A percentile compares a stretch with the other conserved stretches of the same genome.
Evolutionary conservation across 768 basidiomycete genomes (phyloP).

Genomic region (Suillus decipiens): DNA sequence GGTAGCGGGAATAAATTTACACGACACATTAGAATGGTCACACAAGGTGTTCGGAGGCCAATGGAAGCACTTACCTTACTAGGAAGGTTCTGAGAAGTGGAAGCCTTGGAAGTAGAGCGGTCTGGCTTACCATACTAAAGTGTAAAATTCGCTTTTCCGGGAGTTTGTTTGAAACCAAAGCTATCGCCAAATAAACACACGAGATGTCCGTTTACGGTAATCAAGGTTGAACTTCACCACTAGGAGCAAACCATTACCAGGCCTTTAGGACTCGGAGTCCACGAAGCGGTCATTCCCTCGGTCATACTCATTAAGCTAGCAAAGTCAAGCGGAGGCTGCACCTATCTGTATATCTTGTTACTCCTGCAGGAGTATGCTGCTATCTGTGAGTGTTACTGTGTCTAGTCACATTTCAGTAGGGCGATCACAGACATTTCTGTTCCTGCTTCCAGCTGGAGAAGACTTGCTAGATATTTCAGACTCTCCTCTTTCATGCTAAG

Average conservation of each 20-base stretch:
- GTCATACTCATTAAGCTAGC: not conserved
- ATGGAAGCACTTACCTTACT: too few relatives aligned
- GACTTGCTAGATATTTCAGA: not conserved
- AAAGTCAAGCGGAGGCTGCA: not conserved
- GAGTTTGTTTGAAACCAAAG: conserved; percentile 2
- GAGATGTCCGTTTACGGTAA: not conserved
- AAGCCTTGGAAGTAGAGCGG: too few relatives aligned
- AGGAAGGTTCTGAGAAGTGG: too few relatives aligned
- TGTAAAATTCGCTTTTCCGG: too few relatives aligned
- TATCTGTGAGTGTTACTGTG: not conserved
- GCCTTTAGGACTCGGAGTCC: not conserved
- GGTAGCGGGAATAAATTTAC: too few relatives aligned
- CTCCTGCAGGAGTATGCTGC: conserved; percentile 3
- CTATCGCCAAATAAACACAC: conserved; percentile 10
- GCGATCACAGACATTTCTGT: not conserved
- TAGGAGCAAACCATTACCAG: not conserved
- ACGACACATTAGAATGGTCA: too few relatives aligned
- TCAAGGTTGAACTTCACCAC: not conserved
- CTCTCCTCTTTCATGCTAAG: too few relatives aligned
- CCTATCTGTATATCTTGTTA: conserved; percentile 3
- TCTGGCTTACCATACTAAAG: too few relatives aligned
- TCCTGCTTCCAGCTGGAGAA: not conserved
- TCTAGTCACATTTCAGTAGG: not conserved
- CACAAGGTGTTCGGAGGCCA: too few relatives aligned
- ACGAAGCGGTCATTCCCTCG: not conserved